Base-by-base conservation (phyloP, 805 yeast species). In the Yarrowia sp. region DNA sequence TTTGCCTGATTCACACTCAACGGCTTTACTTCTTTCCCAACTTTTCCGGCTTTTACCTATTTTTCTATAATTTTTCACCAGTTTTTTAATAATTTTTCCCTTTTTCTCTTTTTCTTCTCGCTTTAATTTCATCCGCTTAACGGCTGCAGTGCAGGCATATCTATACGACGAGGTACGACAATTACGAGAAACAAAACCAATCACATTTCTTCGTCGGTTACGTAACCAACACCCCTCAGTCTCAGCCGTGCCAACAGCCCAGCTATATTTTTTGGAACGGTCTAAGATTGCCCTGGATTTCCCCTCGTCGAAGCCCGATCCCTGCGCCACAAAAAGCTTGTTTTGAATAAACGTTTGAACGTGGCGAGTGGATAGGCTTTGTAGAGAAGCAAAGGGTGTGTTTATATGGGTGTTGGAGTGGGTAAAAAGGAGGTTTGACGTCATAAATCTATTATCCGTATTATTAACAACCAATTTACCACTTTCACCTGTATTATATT, bases 311-410 rank as follows among this genome's bases (percentile, higher is more conserved):
- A 46, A 7, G 26, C 48, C 48, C 51, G 51, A 26, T 46, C 33
- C 10, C 52, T 46, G 52, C 52, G 52, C 52, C 52, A 46, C 52
- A 46, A 46, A 40, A 46, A 28, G 17, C n/a, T 17, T 28, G 8
- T 11, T 17, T 19, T 6, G 4, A 30, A 6, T 24, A 16, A 12
- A 16, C 3, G 16, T 46, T 26, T 46, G 14, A 4, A 3, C 52
- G 52, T 46, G 52, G 52, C 52, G 52, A 46, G 52, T 46, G 52
- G 24, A 46, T 43, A 16, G 19, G 11, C 32, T 43, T 43, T 43
- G 32, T 24, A 32, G 10, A 7, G 17, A 8, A 4, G 46, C 17
- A 9, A 11, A 11, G 32, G 32, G 12, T n/a, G 19, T 14, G 8
- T 43, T 16, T 2, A n/a, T n/a, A n/a, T n/a, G 19, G 48, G 12